Evolutionary conservation across 2,329 filamentous ascomycete genomes (phyloP).

Genomic region (Aspergillus sp.): DNA sequence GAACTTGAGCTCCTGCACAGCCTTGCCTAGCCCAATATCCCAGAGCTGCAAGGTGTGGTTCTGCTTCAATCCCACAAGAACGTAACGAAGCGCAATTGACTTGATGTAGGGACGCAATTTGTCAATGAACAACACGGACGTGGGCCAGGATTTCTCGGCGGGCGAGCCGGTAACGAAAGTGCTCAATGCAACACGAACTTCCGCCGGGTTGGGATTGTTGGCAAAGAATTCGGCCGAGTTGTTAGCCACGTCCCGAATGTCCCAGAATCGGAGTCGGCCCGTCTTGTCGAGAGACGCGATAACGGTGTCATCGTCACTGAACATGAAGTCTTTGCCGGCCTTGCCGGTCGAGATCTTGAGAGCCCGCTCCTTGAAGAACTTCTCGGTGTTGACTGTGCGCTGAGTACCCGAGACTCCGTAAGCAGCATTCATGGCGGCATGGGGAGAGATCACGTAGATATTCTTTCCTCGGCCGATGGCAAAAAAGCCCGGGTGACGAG

Average conservation of each 20-base stretch:
- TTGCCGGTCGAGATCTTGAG: conserved; percentile 95
- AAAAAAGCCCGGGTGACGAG: conserved; percentile 84
- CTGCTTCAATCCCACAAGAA: conserved; percentile 97
- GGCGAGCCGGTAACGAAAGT: conserved; percentile 80
- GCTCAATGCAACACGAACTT: conserved; percentile 78
- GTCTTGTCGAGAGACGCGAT: conserved; percentile 96
- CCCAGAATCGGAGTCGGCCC: conserved; percentile 95
- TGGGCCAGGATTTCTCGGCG: conserved; percentile 91
- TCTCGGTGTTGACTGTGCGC: conserved; percentile 71
- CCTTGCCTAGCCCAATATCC: conserved; percentile 91
- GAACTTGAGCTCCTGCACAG: conserved; percentile 93
- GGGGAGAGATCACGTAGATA: conserved; percentile 74
- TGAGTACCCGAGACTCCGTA: conserved; percentile 46
- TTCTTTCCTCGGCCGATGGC: conserved; percentile 92
- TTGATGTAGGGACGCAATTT: conserved; percentile 91
- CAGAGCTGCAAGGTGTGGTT: conserved; percentile 97
- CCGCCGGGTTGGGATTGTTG: conserved; percentile 47
- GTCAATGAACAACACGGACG: conserved; percentile 90
- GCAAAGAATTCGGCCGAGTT: conserved; percentile 33
- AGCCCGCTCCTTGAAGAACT: conserved; percentile 75
- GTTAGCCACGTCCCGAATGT: conserved; percentile 69
- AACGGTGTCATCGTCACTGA: conserved; percentile 91
- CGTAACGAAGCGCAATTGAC: conserved; percentile 80
- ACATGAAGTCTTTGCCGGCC: conserved; percentile 95
- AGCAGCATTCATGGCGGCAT: conserved; percentile 42